Evolutionary conservation across 805 yeast genomes (phyloP).

Genomic region (Pichia exigua): DNA sequence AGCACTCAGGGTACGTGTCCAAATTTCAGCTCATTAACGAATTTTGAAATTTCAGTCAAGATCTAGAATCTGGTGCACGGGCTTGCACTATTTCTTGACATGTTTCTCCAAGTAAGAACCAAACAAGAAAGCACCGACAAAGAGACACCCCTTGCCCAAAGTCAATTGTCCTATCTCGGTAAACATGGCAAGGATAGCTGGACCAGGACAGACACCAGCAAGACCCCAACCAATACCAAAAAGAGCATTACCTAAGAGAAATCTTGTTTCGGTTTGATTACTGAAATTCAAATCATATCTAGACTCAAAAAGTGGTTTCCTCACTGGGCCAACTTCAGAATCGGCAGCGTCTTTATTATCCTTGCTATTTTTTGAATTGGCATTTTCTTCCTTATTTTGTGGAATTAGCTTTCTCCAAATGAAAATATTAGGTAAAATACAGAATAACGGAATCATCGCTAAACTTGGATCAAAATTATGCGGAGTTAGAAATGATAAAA

Average conservation of each 20-base stretch:
- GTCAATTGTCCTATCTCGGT: constrained; percentile 14
- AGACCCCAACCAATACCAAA: constrained; percentile 51
- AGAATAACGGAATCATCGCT: constrained; percentile 34
- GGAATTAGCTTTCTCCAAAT: constrained; percentile 27
- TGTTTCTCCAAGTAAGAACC: constrained; percentile 34
- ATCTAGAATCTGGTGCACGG: background rate
- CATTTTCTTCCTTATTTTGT: constrained; percentile 7
- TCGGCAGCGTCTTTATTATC: background rate
- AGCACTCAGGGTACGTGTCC: background rate
- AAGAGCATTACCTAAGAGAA: constrained; percentile 35
- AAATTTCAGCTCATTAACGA: background rate
- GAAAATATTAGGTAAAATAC: constrained; percentile 38
- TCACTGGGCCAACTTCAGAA: background rate
- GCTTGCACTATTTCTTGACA: constrained; percentile 22
- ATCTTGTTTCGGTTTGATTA: constrained; percentile 21
- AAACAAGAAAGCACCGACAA: constrained; percentile 14
- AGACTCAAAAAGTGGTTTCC: constrained; percentile 17
- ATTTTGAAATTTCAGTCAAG: background rate
- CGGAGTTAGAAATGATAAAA: constrained; percentile 31
- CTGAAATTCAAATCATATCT: constrained; percentile 22
- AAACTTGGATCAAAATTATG: constrained; percentile 41
- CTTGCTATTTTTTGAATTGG: background rate
- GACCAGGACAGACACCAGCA: constrained; percentile 47
- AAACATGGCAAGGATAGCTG: constrained; percentile 32
- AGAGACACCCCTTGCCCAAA: constrained; percentile 24